Evolutionary conservation across 768 basidiomycete genomes (phyloP).

Genomic region (Leccinum aurantiacum): DNA sequence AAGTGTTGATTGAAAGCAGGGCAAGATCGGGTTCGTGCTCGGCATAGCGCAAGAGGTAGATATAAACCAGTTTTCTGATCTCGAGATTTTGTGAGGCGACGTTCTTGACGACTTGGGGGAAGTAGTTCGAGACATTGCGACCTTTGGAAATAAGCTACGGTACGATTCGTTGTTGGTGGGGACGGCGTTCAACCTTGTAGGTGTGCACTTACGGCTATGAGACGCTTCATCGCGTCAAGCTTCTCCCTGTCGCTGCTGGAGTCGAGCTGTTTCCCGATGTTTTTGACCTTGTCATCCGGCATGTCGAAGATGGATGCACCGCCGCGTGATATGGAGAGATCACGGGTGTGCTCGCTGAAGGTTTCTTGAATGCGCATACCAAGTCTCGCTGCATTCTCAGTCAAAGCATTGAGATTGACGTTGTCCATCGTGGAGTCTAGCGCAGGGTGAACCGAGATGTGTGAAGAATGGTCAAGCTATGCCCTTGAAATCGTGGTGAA

Average conservation of each 20-base stretch:
- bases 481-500: neutral
- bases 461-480: neutral
- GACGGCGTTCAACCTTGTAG: neutral
- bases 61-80: conserved; percentile 95
- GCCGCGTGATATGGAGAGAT: conserved; percentile 59
- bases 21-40: conserved; percentile 93
- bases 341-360: conserved; percentile 76
- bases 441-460: neutral
- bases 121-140: conserved; percentile 88
- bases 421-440: conserved; percentile 29
- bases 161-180: conserved; percentile 2
- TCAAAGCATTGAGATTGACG: conserved; percentile 43
- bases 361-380: conserved; percentile 84
- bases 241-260: conserved; percentile 87
- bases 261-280: conserved; percentile 85
- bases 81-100: conserved; percentile 92
- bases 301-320: conserved; percentile 60
- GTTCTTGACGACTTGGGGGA: conserved; percentile 96
- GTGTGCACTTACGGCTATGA: conserved; percentile 74
- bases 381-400: conserved; percentile 82
- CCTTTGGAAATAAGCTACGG: conserved; percentile 87
- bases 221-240: conserved; percentile 90
- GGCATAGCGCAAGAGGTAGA: conserved; percentile 94
- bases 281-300: conserved; percentile 78
- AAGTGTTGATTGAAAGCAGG: conserved; percentile 95